Base-by-base conservation (phyloP, 106 monocot genomes). In the Gastrodia elata region DNA sequence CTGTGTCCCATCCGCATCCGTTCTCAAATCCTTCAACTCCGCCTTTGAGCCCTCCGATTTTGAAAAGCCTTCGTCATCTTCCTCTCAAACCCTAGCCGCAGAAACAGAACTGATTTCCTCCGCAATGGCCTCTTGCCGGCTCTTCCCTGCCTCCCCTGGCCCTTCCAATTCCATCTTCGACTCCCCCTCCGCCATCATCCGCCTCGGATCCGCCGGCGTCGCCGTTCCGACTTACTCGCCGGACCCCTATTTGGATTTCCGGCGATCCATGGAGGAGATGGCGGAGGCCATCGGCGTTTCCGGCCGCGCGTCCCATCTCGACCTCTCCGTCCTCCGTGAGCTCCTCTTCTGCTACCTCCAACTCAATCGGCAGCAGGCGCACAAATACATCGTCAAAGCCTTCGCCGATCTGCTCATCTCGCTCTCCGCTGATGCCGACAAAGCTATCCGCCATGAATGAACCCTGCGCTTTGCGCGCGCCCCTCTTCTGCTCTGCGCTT, bases 261-360 rank as follows among this genome's bases (percentile, higher is more conserved):
- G 79, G 32, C 76, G 43, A 44, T 90, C 89, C 32, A 86, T 90
- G 86, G 89, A 86, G 86, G 89, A 90, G 80, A 90, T 86, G 83
- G 84, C 77, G 52, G 75, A 72, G 33, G 82, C 89, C 24, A 71
- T 90, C 22, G 77, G 82, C 40, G 71, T 84, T 3, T 35, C 5
- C 68, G 73, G 43, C 37, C 33, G 28, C 35, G 7, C 65, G 33
- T 11, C 39, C 46, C 76, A 74, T 46, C 61, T 75, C 18, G 68
- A 76, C 69, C 61, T 75, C 11, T 59, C 74, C 40, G 64, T 72
- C 67, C 79, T 90, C 71, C 84, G 84, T 41, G 84, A 90, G 72
- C 83, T 90, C 41, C 77, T 90, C 16, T 81, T 90, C 56, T 90
- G 86, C 77, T 90, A 90, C 79, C 86, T 90, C 39, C 77, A 81